These are phyloP conservation scores for Dendrobium chrysotoxum DNA, from an alignment of 106 monocot species.

Conservation along the genomic window DNA sequence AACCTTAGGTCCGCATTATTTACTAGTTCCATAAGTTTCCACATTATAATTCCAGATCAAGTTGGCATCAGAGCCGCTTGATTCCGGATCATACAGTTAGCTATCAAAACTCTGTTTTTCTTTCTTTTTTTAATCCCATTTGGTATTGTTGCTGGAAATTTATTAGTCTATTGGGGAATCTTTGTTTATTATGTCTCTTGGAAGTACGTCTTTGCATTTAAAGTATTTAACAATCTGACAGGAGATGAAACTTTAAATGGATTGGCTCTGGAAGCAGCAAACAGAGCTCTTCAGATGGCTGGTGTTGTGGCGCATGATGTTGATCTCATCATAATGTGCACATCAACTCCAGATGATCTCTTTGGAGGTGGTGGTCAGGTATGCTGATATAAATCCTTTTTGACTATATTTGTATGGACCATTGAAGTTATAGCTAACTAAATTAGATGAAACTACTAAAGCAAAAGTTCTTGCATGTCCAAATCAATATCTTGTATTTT, in stretches of 20 bases:
- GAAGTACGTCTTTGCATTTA: too few relatives aligned
- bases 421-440: background rate
- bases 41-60: background rate
- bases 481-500: background rate
- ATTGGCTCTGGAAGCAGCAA: constrained; percentile 51
- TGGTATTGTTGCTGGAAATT: background rate
- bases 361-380: constrained; percentile 47
- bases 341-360: constrained; percentile 67
- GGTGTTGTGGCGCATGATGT: constrained; percentile 50
- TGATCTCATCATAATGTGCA: constrained; percentile 57
- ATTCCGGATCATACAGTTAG: too few relatives aligned
- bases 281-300: constrained; percentile 58
- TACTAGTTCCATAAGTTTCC: too few relatives aligned
- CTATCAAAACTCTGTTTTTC: background rate
- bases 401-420: background rate
- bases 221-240: constrained; percentile 10
- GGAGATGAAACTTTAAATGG: constrained; percentile 45
- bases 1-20: too few relatives aligned
- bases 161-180: background rate
- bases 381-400: constrained; percentile 13
- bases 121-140: background rate
- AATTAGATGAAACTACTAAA: background rate
- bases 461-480: background rate
- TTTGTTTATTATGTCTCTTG: background rate
- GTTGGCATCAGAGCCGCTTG: too few relatives aligned